Percentiles rank a stretch among this genome's conserved stretches.
phyloP scores from a whole-genome alignment of 2,329 filamentous ascomycete genomes.

The Didymella sp. region DNA sequence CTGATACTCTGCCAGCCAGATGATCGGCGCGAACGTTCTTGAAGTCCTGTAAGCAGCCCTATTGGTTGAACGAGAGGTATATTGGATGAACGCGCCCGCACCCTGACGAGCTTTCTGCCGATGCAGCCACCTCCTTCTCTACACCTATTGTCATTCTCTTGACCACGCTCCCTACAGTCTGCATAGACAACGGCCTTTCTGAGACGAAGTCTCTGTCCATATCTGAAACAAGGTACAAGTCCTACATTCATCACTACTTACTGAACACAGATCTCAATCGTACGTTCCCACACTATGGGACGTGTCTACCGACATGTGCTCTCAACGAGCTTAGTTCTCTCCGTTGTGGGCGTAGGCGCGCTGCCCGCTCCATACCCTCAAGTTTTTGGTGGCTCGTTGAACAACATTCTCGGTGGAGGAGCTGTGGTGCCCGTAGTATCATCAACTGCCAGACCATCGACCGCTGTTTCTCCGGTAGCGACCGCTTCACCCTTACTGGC shows the following conservation, averaged over 20 bases:
- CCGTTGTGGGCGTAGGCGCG: slow-evolving; percentile 3
- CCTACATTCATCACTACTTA: background rate
- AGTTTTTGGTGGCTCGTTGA: background rate
- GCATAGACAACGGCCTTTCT: background rate
- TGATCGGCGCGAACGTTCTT: slow-evolving; percentile 2
- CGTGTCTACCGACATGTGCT: slow-evolving; percentile 18
- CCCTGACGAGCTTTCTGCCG: background rate
- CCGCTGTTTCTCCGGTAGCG: background rate
- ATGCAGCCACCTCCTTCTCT: slow-evolving; percentile 14
- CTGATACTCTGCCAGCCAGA: background rate
- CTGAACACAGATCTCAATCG: background rate
- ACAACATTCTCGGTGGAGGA: too few species aligned
- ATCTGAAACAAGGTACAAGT: slow-evolving; percentile 4
- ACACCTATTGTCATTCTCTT: slow-evolving; percentile 10
- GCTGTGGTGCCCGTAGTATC: background rate
- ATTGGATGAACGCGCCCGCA: slow-evolving; percentile 4
- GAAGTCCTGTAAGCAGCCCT: background rate
- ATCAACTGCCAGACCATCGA: background rate
- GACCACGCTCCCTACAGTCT: slow-evolving; percentile 6
- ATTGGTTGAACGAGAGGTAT: slow-evolving; percentile 1
- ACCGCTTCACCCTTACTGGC: background rate
- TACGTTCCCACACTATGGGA: slow-evolving; percentile 10
- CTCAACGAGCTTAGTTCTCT: slow-evolving; percentile 13
- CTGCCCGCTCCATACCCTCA: slow-evolving; percentile 12
- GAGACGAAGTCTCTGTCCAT: slow-evolving; percentile 1